Evolutionary conservation across 495 filamentous ascomycete genomes (phyloP).

Genomic region (Penicillium turbatum): DNA sequence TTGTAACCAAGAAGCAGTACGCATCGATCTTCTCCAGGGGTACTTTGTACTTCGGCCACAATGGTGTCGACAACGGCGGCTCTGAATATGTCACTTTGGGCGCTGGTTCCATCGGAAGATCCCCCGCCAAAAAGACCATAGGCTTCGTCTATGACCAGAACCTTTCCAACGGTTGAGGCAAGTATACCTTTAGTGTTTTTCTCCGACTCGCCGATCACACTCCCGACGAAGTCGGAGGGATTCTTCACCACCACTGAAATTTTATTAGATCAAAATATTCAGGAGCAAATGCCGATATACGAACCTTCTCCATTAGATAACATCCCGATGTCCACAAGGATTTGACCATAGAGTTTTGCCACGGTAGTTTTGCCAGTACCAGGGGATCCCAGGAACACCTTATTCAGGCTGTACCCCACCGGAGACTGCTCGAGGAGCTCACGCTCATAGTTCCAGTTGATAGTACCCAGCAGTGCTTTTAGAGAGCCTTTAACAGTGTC

Average conservation of each 20-base stretch:
- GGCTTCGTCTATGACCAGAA: slow-evolving; percentile 74
- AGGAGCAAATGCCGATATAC: too few species aligned
- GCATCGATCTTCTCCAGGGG: slow-evolving; percentile 72
- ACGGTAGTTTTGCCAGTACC: slow-evolving; percentile 78
- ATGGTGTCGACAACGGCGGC: slow-evolving; percentile 70
- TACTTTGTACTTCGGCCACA: slow-evolving; percentile 77
- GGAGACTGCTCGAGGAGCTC: slow-evolving; percentile 56
- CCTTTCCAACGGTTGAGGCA: slow-evolving; percentile 60
- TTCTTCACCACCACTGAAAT: slow-evolving; percentile 61
- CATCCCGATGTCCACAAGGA: slow-evolving; percentile 57
- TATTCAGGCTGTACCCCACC: slow-evolving; percentile 59
- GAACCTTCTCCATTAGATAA: slow-evolving; percentile 63
- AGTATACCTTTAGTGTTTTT: slow-evolving; percentile 69
- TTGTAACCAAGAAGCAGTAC: slow-evolving; percentile 75
- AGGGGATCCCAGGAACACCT: slow-evolving; percentile 66
- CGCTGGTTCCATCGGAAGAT: slow-evolving; percentile 14
- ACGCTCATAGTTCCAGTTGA: slow-evolving; percentile 57
- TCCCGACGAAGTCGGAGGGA: slow-evolving; percentile 69
- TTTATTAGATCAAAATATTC: too few species aligned
- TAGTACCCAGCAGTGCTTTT: slow-evolving; percentile 50
- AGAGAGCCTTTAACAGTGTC: slow-evolving; percentile 59
- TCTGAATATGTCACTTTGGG: slow-evolving; percentile 51
- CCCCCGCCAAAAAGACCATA: slow-evolving; percentile 51
- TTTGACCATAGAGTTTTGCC: slow-evolving; percentile 66
- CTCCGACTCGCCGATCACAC: slow-evolving; percentile 61